A percentile compares a stretch with the other conserved stretches of the same genome.
phyloP scores from a whole-genome alignment of 139 green algal species.

The Tetradesmus obliquus region DNA sequence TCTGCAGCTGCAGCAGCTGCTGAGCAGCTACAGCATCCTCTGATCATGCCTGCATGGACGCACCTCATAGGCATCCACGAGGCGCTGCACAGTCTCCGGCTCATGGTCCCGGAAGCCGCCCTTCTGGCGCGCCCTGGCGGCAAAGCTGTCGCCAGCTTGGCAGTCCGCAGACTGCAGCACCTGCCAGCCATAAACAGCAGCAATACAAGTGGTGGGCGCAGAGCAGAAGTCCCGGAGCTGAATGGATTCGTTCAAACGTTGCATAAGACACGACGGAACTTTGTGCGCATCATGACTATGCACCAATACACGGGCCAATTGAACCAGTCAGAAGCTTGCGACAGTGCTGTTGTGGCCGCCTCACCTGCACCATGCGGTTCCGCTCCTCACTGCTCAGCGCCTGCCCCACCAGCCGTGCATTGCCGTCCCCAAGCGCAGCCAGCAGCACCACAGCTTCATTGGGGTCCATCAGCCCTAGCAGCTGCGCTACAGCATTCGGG shows the following conservation, averaged over 20 bases:
- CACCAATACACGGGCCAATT: too few relatives aligned
- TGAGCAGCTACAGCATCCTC: too few relatives aligned
- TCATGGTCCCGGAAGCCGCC: slow-evolving; percentile 27
- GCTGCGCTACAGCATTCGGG: slow-evolving; percentile 46
- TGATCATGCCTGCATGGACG: too few relatives aligned
- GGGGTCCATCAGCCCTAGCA: slow-evolving; percentile 53
- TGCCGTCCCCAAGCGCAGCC: slow-evolving; percentile 47
- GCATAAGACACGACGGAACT: background rate
- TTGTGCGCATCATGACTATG: too few relatives aligned
- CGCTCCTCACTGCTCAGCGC: slow-evolving; percentile 50
- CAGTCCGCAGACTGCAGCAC: slow-evolving; percentile 43
- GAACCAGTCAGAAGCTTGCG: too few relatives aligned
- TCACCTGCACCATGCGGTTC: slow-evolving; percentile 50
- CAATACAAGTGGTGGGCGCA: background rate
- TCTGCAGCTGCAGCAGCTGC: background rate
- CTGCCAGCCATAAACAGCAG: background rate
- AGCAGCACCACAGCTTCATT: slow-evolving; percentile 59
- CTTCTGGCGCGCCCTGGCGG: background rate
- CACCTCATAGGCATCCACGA: slow-evolving; percentile 34
- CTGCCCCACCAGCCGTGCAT: slow-evolving; percentile 48
- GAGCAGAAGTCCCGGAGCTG: background rate
- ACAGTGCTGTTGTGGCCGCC: background rate
- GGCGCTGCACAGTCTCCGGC: background rate
- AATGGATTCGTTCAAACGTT: background rate
- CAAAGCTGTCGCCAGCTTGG: background rate